Base-by-base conservation (phyloP, 257 asterid species). In the Euphrasia confusa region DNA sequence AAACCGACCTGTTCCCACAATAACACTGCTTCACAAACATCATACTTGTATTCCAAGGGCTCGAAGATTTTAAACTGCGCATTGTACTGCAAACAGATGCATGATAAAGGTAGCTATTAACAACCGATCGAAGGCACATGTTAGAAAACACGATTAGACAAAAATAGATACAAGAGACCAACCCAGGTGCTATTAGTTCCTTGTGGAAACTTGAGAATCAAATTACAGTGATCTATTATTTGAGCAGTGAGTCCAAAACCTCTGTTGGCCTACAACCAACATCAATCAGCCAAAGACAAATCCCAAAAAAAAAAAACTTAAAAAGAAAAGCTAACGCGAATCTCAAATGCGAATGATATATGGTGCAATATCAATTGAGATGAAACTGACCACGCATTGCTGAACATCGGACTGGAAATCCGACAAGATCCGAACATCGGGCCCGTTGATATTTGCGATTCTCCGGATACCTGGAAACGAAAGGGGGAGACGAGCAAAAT, bases 131-230 rank as follows among this genome's bases (percentile, higher is more conserved):
- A 60, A 61, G 47, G 59, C 8, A 52, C 40, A 10, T 18, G 52
- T 64, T 56, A 67, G 54, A 57, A 11, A 65, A 45, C 15, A 61
- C 17, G 65, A 52, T 30, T 28, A 64, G 63, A 75, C 65, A 71
- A 57, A 57, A 9, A 37, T 37, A 65, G 55, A 37, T 9, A 37
- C 32, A 35, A 68, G 84, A 73, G 63, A 73, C 86, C 52, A 63
- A 88, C 99, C 99, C 97, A 93, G 57, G 97, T 89, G 77, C 97
- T 93, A 68, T 93, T 87, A 58, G 99, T 93, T 73, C 96, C 97
- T 75, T 77, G 47, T 10, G 99, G 97, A 70, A 93, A 93, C 83
- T 93, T 87, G 77, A 93, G 95, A 60, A 85, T 72, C 66, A 93
- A 63, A 72, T 89, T 93, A 73, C 99, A 89, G 63, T 89, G 97